A percentile compares a stretch with the other conserved stretches of the same genome.
Conservation (phyloP, 495 filamentous ascomycete species). For the Aspergillus saccharolyticus region DNA sequence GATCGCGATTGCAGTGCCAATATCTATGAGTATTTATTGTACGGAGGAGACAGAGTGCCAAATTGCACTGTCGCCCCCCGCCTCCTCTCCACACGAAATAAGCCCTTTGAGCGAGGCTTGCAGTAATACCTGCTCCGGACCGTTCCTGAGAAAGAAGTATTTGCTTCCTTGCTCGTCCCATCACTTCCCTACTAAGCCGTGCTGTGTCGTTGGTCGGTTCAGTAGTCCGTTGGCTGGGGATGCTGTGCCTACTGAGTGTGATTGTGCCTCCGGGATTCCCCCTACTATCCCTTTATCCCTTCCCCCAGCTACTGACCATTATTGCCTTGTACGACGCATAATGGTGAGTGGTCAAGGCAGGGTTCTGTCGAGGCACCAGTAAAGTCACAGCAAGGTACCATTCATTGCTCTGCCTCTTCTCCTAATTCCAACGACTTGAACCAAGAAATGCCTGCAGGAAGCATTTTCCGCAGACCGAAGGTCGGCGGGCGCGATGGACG, state of each 20-base stretch:
- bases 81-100: neutral
- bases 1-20: slow-evolving; percentile 1
- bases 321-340: slow-evolving; percentile 7
- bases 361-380: too few relatives aligned
- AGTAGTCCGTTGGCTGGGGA: too few relatives aligned
- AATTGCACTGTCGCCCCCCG: neutral
- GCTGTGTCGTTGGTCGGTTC: neutral
- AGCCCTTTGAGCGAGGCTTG: slow-evolving; percentile 8
- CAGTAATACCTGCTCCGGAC: slow-evolving; percentile 8
- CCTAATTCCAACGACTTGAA: neutral
- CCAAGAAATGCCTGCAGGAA: slow-evolving; percentile 1
- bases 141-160: slow-evolving; percentile 19
- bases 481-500: neutral
- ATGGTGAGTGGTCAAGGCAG: neutral
- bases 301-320: neutral
- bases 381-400: too few relatives aligned
- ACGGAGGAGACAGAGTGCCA: neutral
- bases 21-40: neutral
- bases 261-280: too few relatives aligned
- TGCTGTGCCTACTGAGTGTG: too few relatives aligned
- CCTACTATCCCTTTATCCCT: neutral
- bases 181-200: neutral
- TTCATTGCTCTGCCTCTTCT: neutral
- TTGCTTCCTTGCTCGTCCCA: slow-evolving; percentile 27
- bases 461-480: neutral